Evolutionary conservation across 2,329 filamentous ascomycete species (phyloP), one percentile per base, ranked within the genome.

Genomic region (Pyrenophora teres): DNA sequence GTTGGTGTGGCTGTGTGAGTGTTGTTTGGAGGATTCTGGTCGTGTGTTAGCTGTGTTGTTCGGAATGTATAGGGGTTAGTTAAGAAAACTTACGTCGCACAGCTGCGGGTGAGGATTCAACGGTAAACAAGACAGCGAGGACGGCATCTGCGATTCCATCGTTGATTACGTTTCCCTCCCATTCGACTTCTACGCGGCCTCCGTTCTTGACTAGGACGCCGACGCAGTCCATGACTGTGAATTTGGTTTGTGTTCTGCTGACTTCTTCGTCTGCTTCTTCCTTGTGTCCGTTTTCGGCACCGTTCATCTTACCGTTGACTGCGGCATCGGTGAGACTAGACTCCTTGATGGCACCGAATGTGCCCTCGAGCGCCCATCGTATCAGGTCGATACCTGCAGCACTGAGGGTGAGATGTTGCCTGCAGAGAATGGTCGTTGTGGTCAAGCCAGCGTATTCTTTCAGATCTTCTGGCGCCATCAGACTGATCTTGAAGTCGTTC

Each of bases 131-230:
- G 2, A 97, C 91, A 0, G 92, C 92, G 81, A 97, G 90, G 47
- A 97, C 89, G 13, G 94, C 92, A 74, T 99, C 94, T n/a, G 94
- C 94, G 67, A 99, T 95, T 54, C 92, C 90, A 69, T 99, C 94
- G 72, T 97, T 99, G 68, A 97, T 87, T 78, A 96, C 89, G 71
- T 97, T 99, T 51, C 92, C 94, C 72, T 97, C 93, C 94, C 94
- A 99, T 75, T 96, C 92, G 2, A 97, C 80, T 71, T 95, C 92
- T 5, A 97, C 84, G 68, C 94, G 87, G 49, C 92, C 89, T 60
- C 85, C 87, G 56, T 80, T 83, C 57, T 83, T 83, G 74, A 94
- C 92, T 16, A 87, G 84, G n/a, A 97, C 86, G 6, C 85, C 85
- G 23, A 97, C 86, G 73, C 89, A 94, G 58, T 92, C 93, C 93